These are phyloP conservation scores for Kwoniella dendrophila DNA, from an alignment of 768 basidiomycete genomes.

Conservation along the genomic window DNA sequence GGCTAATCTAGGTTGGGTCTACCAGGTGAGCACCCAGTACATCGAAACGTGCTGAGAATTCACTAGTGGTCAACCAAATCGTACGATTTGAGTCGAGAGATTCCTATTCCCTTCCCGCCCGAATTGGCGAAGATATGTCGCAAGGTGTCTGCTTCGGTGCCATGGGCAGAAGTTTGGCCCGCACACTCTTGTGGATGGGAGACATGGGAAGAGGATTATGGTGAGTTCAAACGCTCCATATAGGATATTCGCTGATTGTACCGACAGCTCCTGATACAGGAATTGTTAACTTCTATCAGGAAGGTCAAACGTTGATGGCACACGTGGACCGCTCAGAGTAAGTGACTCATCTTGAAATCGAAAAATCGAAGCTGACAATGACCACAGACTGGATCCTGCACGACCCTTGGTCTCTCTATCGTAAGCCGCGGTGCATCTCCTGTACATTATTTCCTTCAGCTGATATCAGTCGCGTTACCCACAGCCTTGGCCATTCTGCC, in stretches of 20 bases:
- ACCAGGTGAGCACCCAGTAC: conserved; percentile 60
- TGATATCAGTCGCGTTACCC: not conserved
- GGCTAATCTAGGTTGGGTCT: conserved; percentile 95
- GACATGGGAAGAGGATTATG: conserved; percentile 76
- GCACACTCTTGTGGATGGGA: conserved; percentile 64
- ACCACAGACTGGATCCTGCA: conserved; percentile 70
- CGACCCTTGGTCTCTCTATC: conserved; percentile 92
- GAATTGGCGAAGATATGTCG: conserved; percentile 66
- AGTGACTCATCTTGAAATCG: conserved; percentile 12
- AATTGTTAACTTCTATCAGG: conserved; percentile 94
- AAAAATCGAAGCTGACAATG: conserved; percentile 5
- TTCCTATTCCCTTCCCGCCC: conserved; percentile 66
- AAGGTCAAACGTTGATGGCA: conserved; percentile 88
- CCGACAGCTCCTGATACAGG: conserved; percentile 85
- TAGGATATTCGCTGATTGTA: not conserved
- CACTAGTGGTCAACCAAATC: conserved; percentile 87
- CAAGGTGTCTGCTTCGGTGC: conserved; percentile 65
- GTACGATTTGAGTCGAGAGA: conserved; percentile 76
- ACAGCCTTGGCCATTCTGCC: conserved; percentile 82
- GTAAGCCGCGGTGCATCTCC: no score
- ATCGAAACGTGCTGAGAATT: not conserved
- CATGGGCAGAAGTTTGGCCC: conserved; percentile 69
- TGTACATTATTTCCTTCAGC: not conserved
- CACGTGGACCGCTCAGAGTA: conserved; percentile 94
- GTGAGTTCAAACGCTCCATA: conserved; percentile 57